A percentile compares a stretch with the other conserved stretches of the same genome.
Evolutionary conservation across 768 basidiomycete species (phyloP).

Genomic region (Rhizopogon vinicolor): DNA sequence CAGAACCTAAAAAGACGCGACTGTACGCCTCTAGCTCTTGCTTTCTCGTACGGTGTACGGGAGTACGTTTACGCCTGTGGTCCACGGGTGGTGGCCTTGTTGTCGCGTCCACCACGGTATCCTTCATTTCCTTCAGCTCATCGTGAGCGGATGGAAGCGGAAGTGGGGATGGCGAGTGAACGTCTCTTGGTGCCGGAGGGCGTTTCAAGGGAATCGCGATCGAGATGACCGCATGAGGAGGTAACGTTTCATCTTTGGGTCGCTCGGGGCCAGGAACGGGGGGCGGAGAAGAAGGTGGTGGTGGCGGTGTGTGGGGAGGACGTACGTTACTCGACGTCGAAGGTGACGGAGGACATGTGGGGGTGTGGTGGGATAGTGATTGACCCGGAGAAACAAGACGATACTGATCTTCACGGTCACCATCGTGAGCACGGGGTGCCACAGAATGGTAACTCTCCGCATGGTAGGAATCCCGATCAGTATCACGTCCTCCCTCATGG

Average conservation of each 20-base stretch:
- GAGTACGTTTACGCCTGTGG: slow-evolving; percentile 34
- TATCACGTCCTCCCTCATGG: slow-evolving; percentile 4
- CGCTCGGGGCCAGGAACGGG: slow-evolving; percentile 33
- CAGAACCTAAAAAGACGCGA: slow-evolving; percentile 63
- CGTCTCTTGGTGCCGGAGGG: slow-evolving; percentile 41
- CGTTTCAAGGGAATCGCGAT: slow-evolving; percentile 38
- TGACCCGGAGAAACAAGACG: slow-evolving; percentile 18
- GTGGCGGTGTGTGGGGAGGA: slow-evolving; percentile 12
- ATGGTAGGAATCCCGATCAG: slow-evolving; percentile 3
- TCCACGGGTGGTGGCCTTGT: neutral
- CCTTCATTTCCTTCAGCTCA: slow-evolving; percentile 23
- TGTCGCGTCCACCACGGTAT: slow-evolving; percentile 4
- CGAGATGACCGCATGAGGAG: slow-evolving; percentile 36
- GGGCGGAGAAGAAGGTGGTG: slow-evolving; percentile 24
- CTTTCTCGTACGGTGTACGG: slow-evolving; percentile 48
- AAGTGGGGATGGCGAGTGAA: slow-evolving; percentile 41
- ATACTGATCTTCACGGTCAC: slow-evolving; percentile 12
- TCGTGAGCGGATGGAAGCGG: slow-evolving; percentile 26
- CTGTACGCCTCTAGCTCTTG: slow-evolving; percentile 70
- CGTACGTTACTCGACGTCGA: slow-evolving; percentile 2
- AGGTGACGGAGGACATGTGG: slow-evolving; percentile 14
- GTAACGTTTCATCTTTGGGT: slow-evolving; percentile 29
- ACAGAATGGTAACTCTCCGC: slow-evolving; percentile 4
- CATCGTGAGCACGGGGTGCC: slow-evolving; percentile 6
- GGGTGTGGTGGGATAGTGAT: slow-evolving; percentile 12